Evolutionary conservation across 345 rosid genomes (phyloP).

Genomic region (Murraya paniculata): DNA sequence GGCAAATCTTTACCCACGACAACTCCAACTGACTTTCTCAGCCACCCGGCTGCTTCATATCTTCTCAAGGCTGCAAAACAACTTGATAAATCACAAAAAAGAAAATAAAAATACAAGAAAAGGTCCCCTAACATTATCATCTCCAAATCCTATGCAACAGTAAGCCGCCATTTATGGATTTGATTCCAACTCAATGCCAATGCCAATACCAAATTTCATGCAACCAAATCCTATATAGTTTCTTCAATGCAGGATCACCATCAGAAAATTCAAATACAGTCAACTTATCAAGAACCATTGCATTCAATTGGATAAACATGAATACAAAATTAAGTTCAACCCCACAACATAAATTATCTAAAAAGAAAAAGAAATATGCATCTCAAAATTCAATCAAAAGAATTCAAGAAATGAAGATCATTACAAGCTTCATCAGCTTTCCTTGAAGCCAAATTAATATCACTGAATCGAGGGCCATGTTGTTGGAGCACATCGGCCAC

Average conservation of each 20-base stretch:
- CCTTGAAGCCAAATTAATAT: constrained; percentile 43
- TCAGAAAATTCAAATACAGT: not conserved
- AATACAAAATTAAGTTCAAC: not conserved
- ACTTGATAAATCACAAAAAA: not conserved
- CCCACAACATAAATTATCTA: not conserved
- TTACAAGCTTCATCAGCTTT: constrained; percentile 76
- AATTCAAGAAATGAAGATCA: constrained; percentile 12
- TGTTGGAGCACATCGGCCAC: constrained; percentile 80
- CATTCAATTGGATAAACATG: not conserved
- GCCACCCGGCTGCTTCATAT: constrained; percentile 78
- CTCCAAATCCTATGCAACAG: not conserved
- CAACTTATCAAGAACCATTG: not conserved
- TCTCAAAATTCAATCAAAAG: not conserved
- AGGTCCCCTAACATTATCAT: not conserved
- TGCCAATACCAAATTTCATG: not conserved
- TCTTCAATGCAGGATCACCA: not conserved
- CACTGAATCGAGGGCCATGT: constrained; percentile 39
- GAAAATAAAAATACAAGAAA: not conserved
- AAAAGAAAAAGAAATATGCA: not conserved
- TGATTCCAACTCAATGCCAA: not conserved
- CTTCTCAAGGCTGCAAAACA: constrained; percentile 57
- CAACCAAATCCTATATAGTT: not conserved
- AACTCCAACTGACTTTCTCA: constrained; percentile 74
- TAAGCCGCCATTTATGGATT: not conserved
- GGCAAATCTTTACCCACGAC: constrained; percentile 83